Evolutionary conservation across 2,329 filamentous ascomycete genomes (phyloP).

Genomic region (Aspergillus chevalieri): DNA sequence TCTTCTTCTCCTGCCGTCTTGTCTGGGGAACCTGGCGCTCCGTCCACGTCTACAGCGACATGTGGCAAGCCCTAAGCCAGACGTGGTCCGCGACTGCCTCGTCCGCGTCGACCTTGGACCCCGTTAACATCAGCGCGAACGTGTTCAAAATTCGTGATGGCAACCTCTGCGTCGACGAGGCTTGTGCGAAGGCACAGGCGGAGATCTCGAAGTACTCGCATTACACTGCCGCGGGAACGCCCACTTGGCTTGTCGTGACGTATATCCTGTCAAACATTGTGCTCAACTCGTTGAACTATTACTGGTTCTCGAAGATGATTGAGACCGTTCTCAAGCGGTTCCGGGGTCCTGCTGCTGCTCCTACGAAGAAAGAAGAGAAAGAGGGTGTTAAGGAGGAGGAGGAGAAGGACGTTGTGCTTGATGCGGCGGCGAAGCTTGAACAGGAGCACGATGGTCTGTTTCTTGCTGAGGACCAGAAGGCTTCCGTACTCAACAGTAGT

Average conservation of each 20-base stretch:
- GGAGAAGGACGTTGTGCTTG: slow-evolving; percentile 29
- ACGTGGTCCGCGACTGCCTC: slow-evolving; percentile 28
- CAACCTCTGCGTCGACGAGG: slow-evolving; percentile 31
- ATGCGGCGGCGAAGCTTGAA: slow-evolving; percentile 25
- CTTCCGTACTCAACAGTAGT: slow-evolving; percentile 38
- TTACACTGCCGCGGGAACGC: slow-evolving; percentile 37
- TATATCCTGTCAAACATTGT: slow-evolving; percentile 55
- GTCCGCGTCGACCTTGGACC: slow-evolving; percentile 14
- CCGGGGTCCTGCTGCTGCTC: slow-evolving; percentile 29
- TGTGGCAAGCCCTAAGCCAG: slow-evolving; percentile 48
- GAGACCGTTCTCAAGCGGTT: slow-evolving; percentile 59
- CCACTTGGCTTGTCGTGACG: slow-evolving; percentile 53
- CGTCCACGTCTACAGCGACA: slow-evolving; percentile 53
- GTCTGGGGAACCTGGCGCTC: slow-evolving; percentile 59
- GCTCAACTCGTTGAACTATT: slow-evolving; percentile 59
- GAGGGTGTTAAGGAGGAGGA: slow-evolving; percentile 12
- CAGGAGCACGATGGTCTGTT: slow-evolving; percentile 25
- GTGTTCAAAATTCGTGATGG: slow-evolving; percentile 31
- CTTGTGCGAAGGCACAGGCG: slow-evolving; percentile 35
- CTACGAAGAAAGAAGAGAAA: slow-evolving; percentile 21
- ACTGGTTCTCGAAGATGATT: slow-evolving; percentile 64
- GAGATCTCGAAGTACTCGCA: slow-evolving; percentile 47
- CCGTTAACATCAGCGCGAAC: slow-evolving; percentile 26
- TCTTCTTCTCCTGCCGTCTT: slow-evolving; percentile 58
- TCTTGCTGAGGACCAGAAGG: slow-evolving; percentile 20